A percentile compares a stretch with the other conserved stretches of the same genome.
Evolutionary conservation across 1,284 basidiomycete genomes (phyloP).

Genomic region (Grifola frondosa): DNA sequence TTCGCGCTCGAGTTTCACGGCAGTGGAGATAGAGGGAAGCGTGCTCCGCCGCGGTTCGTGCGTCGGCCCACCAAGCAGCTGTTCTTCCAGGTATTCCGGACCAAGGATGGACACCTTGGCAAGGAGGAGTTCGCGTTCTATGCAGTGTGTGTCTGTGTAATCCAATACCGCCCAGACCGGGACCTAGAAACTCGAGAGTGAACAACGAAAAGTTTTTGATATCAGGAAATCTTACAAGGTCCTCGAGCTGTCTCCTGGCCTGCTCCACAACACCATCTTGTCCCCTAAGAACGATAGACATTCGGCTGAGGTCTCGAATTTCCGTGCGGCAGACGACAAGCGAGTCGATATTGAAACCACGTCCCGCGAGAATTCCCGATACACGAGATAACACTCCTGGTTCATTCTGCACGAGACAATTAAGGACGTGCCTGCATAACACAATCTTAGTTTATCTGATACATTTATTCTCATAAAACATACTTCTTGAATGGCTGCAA

Average conservation of each 20-base stretch:
- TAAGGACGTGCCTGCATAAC: slow-evolving; percentile 84
- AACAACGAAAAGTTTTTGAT: background rate
- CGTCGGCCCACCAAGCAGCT: slow-evolving; percentile 79
- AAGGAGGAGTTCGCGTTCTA: slow-evolving; percentile 38
- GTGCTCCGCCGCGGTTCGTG: slow-evolving; percentile 59
- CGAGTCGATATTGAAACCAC: slow-evolving; percentile 99
- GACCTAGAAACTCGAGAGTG: slow-evolving; percentile 52
- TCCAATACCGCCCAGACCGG: slow-evolving; percentile 98
- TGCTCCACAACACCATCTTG: slow-evolving; percentile 99
- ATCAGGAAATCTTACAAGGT: slow-evolving; percentile 65
- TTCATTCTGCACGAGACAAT: slow-evolving; percentile 99
- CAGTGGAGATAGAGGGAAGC: slow-evolving; percentile 14
- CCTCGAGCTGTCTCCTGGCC: slow-evolving; percentile 90
- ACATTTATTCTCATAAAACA: slow-evolving; percentile 22
- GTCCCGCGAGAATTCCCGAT: slow-evolving; percentile 93
- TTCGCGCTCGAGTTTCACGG: slow-evolving; percentile 67
- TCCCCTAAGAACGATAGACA: slow-evolving; percentile 97
- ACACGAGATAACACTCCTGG: slow-evolving; percentile 98
- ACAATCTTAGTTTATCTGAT: too few species aligned
- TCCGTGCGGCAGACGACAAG: slow-evolving; percentile 98
- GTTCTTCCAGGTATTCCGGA: slow-evolving; percentile 94
- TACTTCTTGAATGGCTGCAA: slow-evolving; percentile 94
- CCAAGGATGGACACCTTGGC: slow-evolving; percentile 86
- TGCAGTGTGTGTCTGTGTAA: slow-evolving; percentile 84
- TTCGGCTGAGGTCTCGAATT: slow-evolving; percentile 94